Evolutionary conservation across 768 basidiomycete genomes (phyloP), one percentile per base, ranked within the genome.

Genomic region (Austroboletus eburneus): DNA sequence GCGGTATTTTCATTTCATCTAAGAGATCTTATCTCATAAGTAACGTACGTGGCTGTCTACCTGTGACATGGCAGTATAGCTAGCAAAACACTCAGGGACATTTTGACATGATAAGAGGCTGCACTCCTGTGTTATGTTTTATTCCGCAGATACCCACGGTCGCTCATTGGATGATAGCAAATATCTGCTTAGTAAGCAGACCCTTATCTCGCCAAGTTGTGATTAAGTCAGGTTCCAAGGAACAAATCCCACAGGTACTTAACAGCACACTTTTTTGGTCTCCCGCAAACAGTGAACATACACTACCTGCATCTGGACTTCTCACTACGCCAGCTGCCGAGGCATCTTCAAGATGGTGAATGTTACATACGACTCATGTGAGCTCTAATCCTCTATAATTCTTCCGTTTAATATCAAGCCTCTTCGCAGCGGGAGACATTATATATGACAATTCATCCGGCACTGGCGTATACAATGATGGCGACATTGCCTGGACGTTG

Each of bases 401-500:
- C 13, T 32, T 32, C 25, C 4, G 12, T 21, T 46, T 10, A 57
- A 29, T 3, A 38, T 21, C 8, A 7, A 24, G 20, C 21, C 12
- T 9, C 23, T 23, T 18, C 35, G 2, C 54, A 75, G 74, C 76
- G 25, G 70, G 66, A 9, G 69, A 71, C 48, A 57, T 77, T n/a
- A 10, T 58, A 14, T 69, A 55, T 56, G 55, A 53, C 42, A 57
- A 61, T 43, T 49, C 49, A 32, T 46, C 45, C 5, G 21, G 8
- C 2, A 54, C 63, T 7, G 59, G 57, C 18, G 66, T 74, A 25
- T 81, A 78, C 69, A 75, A 79, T 60, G 69, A 81, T 37, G 84
- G 83, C 47, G 79, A 85, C 63, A 79, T 85, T 39, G 77, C 82
- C 6, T 85, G 83, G 85, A 70, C 81, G 34, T 69, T 93, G 44